Percentiles rank a stretch among this genome's conserved stretches.
Evolutionary conservation across 495 filamentous ascomycete genomes (phyloP).

Genomic region (Aspergillus sparsus): DNA sequence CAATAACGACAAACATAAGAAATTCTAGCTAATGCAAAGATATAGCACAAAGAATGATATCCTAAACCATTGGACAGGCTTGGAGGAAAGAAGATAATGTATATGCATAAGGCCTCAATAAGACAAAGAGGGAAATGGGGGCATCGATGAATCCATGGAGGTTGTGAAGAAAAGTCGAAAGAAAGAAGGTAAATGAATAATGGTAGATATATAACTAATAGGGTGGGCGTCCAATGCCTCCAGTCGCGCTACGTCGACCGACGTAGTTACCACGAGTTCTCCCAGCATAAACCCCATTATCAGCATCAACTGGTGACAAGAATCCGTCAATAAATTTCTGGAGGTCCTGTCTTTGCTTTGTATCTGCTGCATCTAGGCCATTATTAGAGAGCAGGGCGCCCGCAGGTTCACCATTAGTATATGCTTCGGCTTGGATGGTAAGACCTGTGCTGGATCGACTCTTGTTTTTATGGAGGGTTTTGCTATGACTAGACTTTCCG

Average conservation of each 20-base stretch:
- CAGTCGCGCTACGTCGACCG: constrained; percentile 33
- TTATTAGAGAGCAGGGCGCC: constrained; percentile 2
- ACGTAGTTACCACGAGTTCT: constrained; percentile 22
- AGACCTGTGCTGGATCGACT: constrained; percentile 43
- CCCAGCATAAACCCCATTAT: constrained; percentile 3
- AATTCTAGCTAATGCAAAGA: constrained; percentile 12
- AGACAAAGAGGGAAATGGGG: background rate
- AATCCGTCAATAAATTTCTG: constrained; percentile 43
- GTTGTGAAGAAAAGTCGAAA: constrained; percentile 3
- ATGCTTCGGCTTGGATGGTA: constrained; percentile 29
- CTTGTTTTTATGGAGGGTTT: constrained; percentile 38
- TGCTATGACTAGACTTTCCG: constrained; percentile 28
- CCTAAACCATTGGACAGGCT: constrained; percentile 1
- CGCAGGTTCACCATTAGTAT: constrained; percentile 13
- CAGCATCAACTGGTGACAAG: constrained; percentile 31
- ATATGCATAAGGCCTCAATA: constrained; percentile 13
- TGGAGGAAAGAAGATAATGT: background rate
- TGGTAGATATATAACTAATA: constrained; percentile 32
- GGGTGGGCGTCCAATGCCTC: constrained; percentile 44
- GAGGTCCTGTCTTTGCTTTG: constrained; percentile 35
- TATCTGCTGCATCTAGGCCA: constrained; percentile 14
- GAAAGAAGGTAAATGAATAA: constrained; percentile 14
- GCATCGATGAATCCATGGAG: no score
- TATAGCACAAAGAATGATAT: constrained; percentile 18
- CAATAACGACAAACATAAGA: constrained; percentile 3